These are phyloP conservation scores for Xanthoparmelia taractica DNA, from an alignment of 495 filamentous ascomycete genomes.

Conservation along the genomic window DNA sequence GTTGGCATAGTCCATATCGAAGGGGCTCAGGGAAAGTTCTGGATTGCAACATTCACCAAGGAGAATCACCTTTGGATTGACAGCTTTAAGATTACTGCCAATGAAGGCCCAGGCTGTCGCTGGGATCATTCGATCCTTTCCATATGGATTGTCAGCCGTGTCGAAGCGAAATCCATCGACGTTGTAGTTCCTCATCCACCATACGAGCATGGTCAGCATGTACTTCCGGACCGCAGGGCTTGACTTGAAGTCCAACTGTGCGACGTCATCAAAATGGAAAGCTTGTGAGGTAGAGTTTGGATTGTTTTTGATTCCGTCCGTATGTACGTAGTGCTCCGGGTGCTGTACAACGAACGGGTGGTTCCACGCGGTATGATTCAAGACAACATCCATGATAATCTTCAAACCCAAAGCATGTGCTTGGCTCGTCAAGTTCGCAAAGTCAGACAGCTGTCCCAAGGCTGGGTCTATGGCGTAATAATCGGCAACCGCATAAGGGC, in stretches of 20 bases:
- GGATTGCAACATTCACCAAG: constrained; percentile 10
- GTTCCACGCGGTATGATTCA: constrained; percentile 11
- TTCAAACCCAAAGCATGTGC: constrained; percentile 8
- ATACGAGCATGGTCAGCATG: constrained; percentile 5
- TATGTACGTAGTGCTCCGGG: constrained; percentile 7
- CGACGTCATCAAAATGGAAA: constrained; percentile 6
- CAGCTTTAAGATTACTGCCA: constrained; percentile 3
- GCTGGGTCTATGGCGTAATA: constrained; percentile 5
- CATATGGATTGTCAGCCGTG: constrained; percentile 8
- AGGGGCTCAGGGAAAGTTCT: constrained; percentile 2
- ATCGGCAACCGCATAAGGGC: constrained; percentile 8
- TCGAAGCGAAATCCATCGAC: constrained; percentile 11
- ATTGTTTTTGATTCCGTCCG: background rate
- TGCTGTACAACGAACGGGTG: background rate
- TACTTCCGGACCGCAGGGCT: constrained; percentile 1
- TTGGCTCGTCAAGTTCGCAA: background rate
- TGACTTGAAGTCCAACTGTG: constrained; percentile 7
- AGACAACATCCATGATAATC: constrained; percentile 8
- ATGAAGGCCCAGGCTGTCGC: background rate
- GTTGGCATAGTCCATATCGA: constrained; percentile 9
- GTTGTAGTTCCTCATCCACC: constrained; percentile 7
- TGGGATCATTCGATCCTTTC: constrained; percentile 10
- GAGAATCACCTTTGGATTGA: constrained; percentile 3
- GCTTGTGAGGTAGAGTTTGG: background rate
- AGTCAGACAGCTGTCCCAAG: constrained; percentile 3